These are phyloP conservation scores for Wickerhamomyces ciferrii DNA, from an alignment of 805 yeast species.

Conservation along the genomic window DNA sequence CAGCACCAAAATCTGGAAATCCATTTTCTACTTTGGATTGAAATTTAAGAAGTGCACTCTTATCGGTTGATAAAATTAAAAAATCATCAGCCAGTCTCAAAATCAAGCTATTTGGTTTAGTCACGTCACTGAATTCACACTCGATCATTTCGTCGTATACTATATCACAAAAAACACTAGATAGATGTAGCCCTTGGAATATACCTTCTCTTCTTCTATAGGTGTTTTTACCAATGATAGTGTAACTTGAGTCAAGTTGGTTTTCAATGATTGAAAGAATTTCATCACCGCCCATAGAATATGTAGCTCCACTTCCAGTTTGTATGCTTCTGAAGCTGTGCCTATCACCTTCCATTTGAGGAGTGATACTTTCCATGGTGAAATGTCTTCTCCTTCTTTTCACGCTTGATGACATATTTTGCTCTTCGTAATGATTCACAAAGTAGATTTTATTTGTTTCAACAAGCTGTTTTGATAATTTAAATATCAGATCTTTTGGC, in stretches of 20 bases:
- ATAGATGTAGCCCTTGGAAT: slow-evolving; percentile 80
- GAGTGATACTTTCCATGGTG: background rate
- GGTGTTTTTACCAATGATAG: slow-evolving; percentile 30
- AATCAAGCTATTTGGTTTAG: slow-evolving; percentile 29
- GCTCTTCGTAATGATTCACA: background rate
- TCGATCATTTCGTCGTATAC: slow-evolving; percentile 60
- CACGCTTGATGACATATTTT: slow-evolving; percentile 8
- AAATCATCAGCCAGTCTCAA: slow-evolving; percentile 84
- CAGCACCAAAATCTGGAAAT: slow-evolving; percentile 27
- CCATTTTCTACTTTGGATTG: slow-evolving; percentile 27
- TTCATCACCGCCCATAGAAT: slow-evolving; percentile 34
- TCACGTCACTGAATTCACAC: slow-evolving; percentile 17
- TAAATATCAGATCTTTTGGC: slow-evolving; percentile 38
- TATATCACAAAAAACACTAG: slow-evolving; percentile 69
- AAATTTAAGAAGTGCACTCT: slow-evolving; percentile 24
- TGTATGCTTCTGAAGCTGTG: background rate
- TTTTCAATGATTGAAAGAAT: slow-evolving; percentile 38
- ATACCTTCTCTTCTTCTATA: slow-evolving; percentile 61
- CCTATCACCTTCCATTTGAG: background rate
- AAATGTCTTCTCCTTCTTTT: slow-evolving; percentile 10
- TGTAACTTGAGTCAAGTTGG: slow-evolving; percentile 50
- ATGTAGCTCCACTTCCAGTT: background rate
- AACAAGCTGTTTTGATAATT: slow-evolving; percentile 27
- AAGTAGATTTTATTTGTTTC: slow-evolving; percentile 13
- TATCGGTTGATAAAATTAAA: slow-evolving; percentile 51